Evolutionary conservation across 306 rosid genomes (phyloP).

Genomic region (Trifolium repens): DNA sequence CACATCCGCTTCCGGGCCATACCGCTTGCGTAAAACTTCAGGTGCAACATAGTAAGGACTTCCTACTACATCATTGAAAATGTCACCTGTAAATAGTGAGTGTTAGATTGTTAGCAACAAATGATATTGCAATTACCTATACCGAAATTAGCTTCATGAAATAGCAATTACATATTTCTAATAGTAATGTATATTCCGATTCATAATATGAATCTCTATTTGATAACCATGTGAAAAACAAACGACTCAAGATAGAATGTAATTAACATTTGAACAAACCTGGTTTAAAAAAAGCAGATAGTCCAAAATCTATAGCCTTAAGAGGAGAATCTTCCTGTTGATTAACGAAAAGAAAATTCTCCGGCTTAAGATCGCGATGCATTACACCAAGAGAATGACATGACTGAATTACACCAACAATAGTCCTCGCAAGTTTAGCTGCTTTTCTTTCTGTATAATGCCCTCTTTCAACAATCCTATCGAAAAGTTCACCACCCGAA

Average conservation of each 20-base stretch:
- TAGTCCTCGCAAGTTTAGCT: slow-evolving; percentile 69
- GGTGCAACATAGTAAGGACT: slow-evolving; percentile 97
- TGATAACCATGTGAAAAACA: background rate
- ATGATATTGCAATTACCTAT: background rate
- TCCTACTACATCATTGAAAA: slow-evolving; percentile 81
- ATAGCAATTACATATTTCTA: no score
- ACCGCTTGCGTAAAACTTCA: slow-evolving; percentile 68
- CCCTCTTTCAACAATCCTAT: slow-evolving; percentile 73
- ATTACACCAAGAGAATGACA: slow-evolving; percentile 94
- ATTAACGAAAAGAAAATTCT: slow-evolving; percentile 84
- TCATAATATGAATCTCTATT: no score
- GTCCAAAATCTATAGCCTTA: slow-evolving; percentile 90
- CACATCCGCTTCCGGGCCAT: slow-evolving; percentile 88
- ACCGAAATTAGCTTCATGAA: background rate
- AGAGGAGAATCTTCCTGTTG: slow-evolving; percentile 77
- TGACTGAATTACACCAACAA: slow-evolving; percentile 79
- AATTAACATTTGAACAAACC: slow-evolving; percentile 49
- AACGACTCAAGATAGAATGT: slow-evolving; percentile 1
- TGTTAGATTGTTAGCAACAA: slow-evolving; percentile 41
- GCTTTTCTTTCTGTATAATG: slow-evolving; percentile 85
- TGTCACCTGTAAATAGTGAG: slow-evolving; percentile 61
- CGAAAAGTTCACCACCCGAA: slow-evolving; percentile 88
- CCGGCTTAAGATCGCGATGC: slow-evolving; percentile 98
- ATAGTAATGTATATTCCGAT: no score
- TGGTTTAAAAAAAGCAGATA: slow-evolving; percentile 90